Evolutionary conservation across 768 basidiomycete genomes (phyloP), one percentile per base, ranked within the genome.

Genomic region (Mrakia frigida): DNA sequence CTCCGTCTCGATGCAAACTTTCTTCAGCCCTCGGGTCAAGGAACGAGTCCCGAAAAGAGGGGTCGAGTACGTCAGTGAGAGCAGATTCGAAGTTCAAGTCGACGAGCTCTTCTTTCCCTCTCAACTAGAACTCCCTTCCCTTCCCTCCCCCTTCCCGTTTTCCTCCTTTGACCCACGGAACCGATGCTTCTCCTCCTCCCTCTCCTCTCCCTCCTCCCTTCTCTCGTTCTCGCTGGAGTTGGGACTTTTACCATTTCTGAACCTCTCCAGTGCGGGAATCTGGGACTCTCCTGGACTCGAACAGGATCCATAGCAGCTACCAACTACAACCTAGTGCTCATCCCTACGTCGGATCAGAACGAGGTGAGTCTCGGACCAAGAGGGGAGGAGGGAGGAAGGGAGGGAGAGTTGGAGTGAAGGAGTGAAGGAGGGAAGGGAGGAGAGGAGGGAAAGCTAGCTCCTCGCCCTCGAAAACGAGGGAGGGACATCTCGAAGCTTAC

Each of bases 311-410:
- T 61, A 14, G 25, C 25, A 18, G 60, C 50, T 2, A 52, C 53
- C 14, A n/a, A 60, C 39, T 77, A 65, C 50, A 72, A 77, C 35
- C 61, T 77, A 31, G 46, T 77, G 11, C 75, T 77, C 0, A 77
- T 77, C 52, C 75, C 75, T 35, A 77, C 75, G 33, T 23, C 43
- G 13, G 75, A 77, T 37, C 46, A 72, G 35, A 70, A 41, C 28
- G n/a, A 33, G 23, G 65, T 68, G 37, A 68, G 65, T 41, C 4
- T 37, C 6, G 28, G 56, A 9, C 5, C 1, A 0, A 28, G 7
- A 56, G 56, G 10, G n/a, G 56, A 56, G 56, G 10, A 10, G 25
- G 46, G n/a, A 56, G 56, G 25, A 2, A 53, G 7, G 56, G 23
- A n/a, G 14, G 53, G 53, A 14, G n/a, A n/a, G n/a, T n/a, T n/a